A percentile compares a stretch with the other conserved stretches of the same genome.
phyloP scores from a whole-genome alignment of 2,329 filamentous ascomycete species.

The Hymenoscyphus linearis region DNA sequence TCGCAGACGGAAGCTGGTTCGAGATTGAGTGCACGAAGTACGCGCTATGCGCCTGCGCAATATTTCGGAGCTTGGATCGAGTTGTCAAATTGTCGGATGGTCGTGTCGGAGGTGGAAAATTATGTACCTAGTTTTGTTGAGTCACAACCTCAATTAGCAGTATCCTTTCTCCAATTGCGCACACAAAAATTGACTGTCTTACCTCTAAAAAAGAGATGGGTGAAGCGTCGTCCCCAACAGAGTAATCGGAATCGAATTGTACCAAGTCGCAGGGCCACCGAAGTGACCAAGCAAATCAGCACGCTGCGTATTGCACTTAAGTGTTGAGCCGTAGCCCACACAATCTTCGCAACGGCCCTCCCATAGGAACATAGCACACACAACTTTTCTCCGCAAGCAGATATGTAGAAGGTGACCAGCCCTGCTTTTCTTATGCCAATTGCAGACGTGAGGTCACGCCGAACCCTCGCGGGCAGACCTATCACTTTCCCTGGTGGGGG shows the following conservation, averaged over 20 bases:
- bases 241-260: slow-evolving; percentile 38
- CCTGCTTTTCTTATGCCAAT: slow-evolving; percentile 91
- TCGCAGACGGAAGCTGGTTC: not conserved
- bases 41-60: not conserved
- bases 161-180: slow-evolving; percentile 24
- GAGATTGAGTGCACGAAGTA: not conserved
- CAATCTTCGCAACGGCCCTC: slow-evolving; percentile 93
- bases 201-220: slow-evolving; percentile 25
- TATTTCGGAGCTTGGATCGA: not conserved
- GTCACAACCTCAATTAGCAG: slow-evolving; percentile 27
- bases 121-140: not conserved
- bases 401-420: slow-evolving; percentile 33
- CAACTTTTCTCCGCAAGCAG: slow-evolving; percentile 32
- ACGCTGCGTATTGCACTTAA: slow-evolving; percentile 97
- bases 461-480: slow-evolving; percentile 80
- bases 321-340: slow-evolving; percentile 62
- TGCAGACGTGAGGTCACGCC: slow-evolving; percentile 78
- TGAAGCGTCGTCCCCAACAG: slow-evolving; percentile 34
- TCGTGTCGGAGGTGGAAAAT: not conserved
- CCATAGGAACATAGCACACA: slow-evolving; percentile 60
- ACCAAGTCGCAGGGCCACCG: slow-evolving; percentile 21
- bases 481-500: slow-evolving; percentile 37
- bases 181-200: slow-evolving; percentile 11
- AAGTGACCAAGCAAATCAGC: slow-evolving; percentile 34
- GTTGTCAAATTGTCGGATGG: not conserved